Evolutionary conservation across 371 early-diverging fungal genomes (phyloP), one percentile per base, ranked within the genome.

Genomic region (Mucor racemosus): DNA sequence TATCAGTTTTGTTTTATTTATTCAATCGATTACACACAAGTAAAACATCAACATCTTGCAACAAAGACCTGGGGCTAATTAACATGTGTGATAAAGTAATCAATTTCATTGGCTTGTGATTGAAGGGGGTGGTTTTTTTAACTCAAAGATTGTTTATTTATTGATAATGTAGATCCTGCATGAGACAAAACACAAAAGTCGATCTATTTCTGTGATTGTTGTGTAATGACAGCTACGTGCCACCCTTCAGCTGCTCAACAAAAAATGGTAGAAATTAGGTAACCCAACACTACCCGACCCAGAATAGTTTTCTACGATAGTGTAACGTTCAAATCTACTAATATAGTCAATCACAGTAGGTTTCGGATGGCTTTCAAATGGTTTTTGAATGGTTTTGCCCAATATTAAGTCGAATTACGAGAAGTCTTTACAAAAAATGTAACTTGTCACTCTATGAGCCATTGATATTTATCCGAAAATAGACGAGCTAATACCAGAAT

Each of bases 101-200:
- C 50, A 26, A 19, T 50, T 26, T 50, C 50, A 50, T 50, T 50
- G 50, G 50, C 50, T 21, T 50, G 21, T 50, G 13, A 21, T 17
- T 21, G n/a, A 41, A 41, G 19, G 21, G 50, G 50, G 50, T 6
- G 26, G 7, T 11, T 21, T 19, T 38, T 38, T 38, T 38, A 38
- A 1, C 11, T 19, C 54, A 53, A 56, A 15, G 56, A 13, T 56
- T 56, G 35, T 56, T 50, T 50, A 50, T 50, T 50, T 50, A 50
- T 50, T 50, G 26, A 50, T 50, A 50, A 11, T 50, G 26, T 50
- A 26, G 50, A 26, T 50, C 50, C 50, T 50, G 50, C 50, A 50
- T 50, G 26, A 50, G 19, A 11, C 10, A 21, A 11, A 21, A 21
- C 19, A 21, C 21, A 26, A 26, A 1, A 50, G 10, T 11, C 19